These are phyloP conservation scores for Brettanomyces nanus DNA, from an alignment of 805 yeast species.

Conservation along the genomic window DNA sequence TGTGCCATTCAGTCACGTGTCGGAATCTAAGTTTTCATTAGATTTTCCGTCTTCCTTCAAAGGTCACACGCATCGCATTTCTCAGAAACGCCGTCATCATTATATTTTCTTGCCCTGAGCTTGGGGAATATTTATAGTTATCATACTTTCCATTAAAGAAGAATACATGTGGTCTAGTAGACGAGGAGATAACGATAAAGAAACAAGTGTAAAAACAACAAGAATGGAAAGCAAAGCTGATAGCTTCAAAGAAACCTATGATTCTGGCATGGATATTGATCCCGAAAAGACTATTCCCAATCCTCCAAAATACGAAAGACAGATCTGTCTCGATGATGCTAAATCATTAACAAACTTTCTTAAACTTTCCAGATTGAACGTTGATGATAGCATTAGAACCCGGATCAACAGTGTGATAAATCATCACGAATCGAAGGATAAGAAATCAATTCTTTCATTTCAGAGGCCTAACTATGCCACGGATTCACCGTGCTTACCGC, in stretches of 20 bases:
- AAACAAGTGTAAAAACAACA: neutral
- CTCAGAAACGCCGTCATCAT: no score
- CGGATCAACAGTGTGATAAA: conserved; percentile 32
- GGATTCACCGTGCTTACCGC: conserved; percentile 26
- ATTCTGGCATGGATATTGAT: conserved; percentile 10
- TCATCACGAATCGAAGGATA: conserved; percentile 18
- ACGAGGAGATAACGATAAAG: neutral
- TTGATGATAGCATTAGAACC: conserved; percentile 40
- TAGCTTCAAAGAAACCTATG: neutral
- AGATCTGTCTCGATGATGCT: conserved; percentile 25
- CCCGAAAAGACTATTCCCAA: conserved; percentile 18
- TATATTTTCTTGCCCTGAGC: no score
- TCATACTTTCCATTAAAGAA: no score
- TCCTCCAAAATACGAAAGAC: conserved; percentile 20
- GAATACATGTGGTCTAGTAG: neutral
- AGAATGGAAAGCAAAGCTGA: neutral
- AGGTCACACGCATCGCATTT: no score
- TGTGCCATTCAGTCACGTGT: no score
- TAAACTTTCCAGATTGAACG: conserved; percentile 26
- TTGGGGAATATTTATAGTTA: no score
- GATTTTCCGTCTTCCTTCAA: no score
- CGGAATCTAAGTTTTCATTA: no score
- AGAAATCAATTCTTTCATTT: conserved; percentile 15
- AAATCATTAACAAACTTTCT: conserved; percentile 30
- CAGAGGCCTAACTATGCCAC: conserved; percentile 3